Percentiles rank a stretch among this genome's conserved stretches.
Conservation (phyloP, 768 basidiomycete species). For the Scleroderma bovista region DNA sequence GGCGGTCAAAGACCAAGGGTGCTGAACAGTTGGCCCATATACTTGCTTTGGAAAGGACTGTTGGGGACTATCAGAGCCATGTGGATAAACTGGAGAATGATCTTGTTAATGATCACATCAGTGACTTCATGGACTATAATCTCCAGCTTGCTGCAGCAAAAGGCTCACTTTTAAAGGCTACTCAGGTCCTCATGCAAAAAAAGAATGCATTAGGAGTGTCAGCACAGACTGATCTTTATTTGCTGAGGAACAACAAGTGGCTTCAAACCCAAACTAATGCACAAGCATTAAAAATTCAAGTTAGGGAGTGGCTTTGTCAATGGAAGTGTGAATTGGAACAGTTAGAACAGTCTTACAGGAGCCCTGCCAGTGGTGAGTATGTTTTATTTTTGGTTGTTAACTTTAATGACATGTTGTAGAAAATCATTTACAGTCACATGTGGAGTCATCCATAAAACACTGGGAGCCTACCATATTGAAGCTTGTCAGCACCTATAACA, state of each 20-base stretch:
- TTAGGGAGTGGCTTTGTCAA: slow-evolving; percentile 12
- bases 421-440: slow-evolving; percentile 22
- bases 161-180: neutral
- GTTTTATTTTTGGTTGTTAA: neutral
- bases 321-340: slow-evolving; percentile 14
- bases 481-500: slow-evolving; percentile 25
- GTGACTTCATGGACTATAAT: slow-evolving; percentile 1
- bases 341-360: slow-evolving; percentile 11
- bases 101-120: neutral
- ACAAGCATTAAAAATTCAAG: slow-evolving; percentile 10
- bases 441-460: slow-evolving; percentile 17
- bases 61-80: neutral
- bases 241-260: slow-evolving; percentile 4
- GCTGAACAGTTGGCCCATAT: slow-evolving; percentile 1
- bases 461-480: slow-evolving; percentile 23
- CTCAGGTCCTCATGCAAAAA: neutral
- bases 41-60: slow-evolving; percentile 2
- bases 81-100: neutral
- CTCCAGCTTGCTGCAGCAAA: slow-evolving; percentile 1
- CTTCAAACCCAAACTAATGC: slow-evolving; percentile 15
- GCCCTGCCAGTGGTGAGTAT: slow-evolving; percentile 13
- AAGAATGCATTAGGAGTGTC: neutral
- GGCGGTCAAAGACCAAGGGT: neutral
- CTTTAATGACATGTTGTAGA: slow-evolving; percentile 10
- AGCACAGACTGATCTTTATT: slow-evolving; percentile 1